Percentiles rank a stretch among this genome's conserved stretches.
Evolutionary conservation across 108 stramenopile species (phyloP).

Genomic region (Seminavis robusta): DNA sequence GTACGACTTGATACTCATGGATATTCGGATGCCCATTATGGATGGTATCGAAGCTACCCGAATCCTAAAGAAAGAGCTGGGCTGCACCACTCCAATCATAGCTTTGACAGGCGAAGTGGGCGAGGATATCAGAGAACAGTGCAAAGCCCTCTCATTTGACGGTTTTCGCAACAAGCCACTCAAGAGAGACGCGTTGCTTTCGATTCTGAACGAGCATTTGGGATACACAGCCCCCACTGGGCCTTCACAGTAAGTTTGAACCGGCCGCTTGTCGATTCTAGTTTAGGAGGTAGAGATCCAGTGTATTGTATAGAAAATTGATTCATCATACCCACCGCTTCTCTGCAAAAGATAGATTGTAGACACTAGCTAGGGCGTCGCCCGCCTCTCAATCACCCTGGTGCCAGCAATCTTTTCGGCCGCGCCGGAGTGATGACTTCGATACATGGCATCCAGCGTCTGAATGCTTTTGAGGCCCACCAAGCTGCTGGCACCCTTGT

Average conservation of each 20-base stretch:
- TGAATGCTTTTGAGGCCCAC: conserved; percentile 52
- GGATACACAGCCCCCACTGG: too few relatives aligned
- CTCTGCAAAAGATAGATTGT: too few relatives aligned
- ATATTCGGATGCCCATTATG: conserved; percentile 64
- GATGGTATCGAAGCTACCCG: conserved; percentile 56
- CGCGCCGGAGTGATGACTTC: conserved; percentile 46
- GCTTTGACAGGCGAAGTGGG: conserved; percentile 41
- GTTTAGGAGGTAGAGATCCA: too few relatives aligned
- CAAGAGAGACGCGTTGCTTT: conserved; percentile 3
- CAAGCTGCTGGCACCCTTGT: conserved; percentile 45
- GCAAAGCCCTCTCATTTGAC: conserved; percentile 42
- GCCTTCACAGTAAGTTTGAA: too few relatives aligned
- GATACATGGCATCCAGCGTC: conserved; percentile 67
- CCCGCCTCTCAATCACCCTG: too few relatives aligned
- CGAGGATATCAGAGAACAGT: conserved; percentile 16
- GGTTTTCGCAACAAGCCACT: conserved; percentile 36
- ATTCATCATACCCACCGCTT: too few relatives aligned
- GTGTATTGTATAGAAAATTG: too few relatives aligned
- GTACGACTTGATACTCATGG: conserved; percentile 47
- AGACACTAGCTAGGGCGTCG: too few relatives aligned
- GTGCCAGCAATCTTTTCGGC: too few relatives aligned
- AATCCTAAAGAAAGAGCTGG: neutral
- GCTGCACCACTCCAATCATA: conserved; percentile 34
- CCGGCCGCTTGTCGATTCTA: too few relatives aligned
- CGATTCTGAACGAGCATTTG: too few relatives aligned